phyloP scores from a whole-genome alignment of 2,329 filamentous ascomycete species.

The Ophiostoma fasciatum region DNA sequence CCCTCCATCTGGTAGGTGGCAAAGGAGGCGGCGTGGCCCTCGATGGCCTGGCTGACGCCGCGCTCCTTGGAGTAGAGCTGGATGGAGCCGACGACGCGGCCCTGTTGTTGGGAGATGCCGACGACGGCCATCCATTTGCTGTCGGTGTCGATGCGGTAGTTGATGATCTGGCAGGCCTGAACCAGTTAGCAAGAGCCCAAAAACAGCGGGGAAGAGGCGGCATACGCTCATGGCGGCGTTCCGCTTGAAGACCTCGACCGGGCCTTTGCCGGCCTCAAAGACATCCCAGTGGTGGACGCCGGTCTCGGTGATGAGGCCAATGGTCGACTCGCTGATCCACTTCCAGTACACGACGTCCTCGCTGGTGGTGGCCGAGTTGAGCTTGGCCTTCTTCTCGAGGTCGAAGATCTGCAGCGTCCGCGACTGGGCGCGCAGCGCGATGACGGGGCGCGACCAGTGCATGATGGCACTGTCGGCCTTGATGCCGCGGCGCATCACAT shows the following conservation, averaged over 20 bases:
- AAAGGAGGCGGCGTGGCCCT: constrained; percentile 92
- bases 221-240: constrained; percentile 70
- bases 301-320: constrained; percentile 82
- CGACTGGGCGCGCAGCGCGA: constrained; percentile 87
- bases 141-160: constrained; percentile 90
- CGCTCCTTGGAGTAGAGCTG: constrained; percentile 94
- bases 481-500: constrained; percentile 85
- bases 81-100: constrained; percentile 88
- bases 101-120: constrained; percentile 85
- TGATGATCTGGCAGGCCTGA: constrained; percentile 96
- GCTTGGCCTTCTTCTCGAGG: constrained; percentile 78
- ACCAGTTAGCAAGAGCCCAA: neutral
- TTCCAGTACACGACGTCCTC: constrained; percentile 99
- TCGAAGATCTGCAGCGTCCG: constrained; percentile 97
- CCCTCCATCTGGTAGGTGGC: constrained; percentile 80
- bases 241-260: constrained; percentile 87
- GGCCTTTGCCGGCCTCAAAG: constrained; percentile 66
- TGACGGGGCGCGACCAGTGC: constrained; percentile 95
- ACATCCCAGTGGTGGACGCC: constrained; percentile 98
- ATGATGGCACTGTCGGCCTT: constrained; percentile 99
- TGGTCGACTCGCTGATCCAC: constrained; percentile 81
- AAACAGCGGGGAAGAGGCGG: constrained; percentile 5
- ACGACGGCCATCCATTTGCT: constrained; percentile 98
- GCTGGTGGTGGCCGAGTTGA: constrained; percentile 92
- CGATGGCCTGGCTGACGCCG: constrained; percentile 93